phyloP scores from a whole-genome alignment of 2,329 filamentous ascomycete species.

The Arthrocladium fulminans region DNA sequence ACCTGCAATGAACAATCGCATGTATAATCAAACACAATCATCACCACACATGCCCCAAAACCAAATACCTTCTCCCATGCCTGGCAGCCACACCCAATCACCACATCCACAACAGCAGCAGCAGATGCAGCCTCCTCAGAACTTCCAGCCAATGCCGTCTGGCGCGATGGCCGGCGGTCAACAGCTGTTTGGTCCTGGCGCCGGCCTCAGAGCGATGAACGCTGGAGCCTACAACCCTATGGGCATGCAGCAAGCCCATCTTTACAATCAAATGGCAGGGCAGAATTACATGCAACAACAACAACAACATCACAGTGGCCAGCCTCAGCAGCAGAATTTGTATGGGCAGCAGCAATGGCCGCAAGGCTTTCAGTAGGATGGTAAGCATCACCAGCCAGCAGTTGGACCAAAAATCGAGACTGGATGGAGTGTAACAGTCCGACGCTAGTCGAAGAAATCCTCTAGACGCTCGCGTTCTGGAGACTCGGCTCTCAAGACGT shows the following conservation, averaged over 20 bases:
- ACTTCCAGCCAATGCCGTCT: not conserved
- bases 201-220: constrained; percentile 22
- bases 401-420: not conserved
- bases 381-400: not conserved
- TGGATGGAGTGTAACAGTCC: not conserved
- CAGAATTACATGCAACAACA: constrained; percentile 20
- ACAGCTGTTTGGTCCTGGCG: constrained; percentile 21
- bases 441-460: not conserved
- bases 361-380: constrained; percentile 17
- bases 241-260: constrained; percentile 15
- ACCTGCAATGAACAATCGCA: constrained; percentile 34
- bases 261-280: constrained; percentile 14
- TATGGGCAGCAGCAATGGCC: constrained; percentile 14
- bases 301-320: constrained; percentile 13
- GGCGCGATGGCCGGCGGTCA: constrained; percentile 17
- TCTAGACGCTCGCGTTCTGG: not conserved
- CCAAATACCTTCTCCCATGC: constrained; percentile 23
- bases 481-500: too few relatives aligned
- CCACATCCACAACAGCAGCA: constrained; percentile 17
- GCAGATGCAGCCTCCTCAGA: constrained; percentile 22
- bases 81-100: constrained; percentile 15
- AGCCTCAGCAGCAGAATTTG: constrained; percentile 20
- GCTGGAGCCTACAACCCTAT: constrained; percentile 17
- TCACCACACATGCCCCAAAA: constrained; percentile 19
- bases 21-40: constrained; percentile 24